Evolutionary conservation across 805 yeast species (phyloP).

Genomic region (Grigorovia yakushimaensis): DNA sequence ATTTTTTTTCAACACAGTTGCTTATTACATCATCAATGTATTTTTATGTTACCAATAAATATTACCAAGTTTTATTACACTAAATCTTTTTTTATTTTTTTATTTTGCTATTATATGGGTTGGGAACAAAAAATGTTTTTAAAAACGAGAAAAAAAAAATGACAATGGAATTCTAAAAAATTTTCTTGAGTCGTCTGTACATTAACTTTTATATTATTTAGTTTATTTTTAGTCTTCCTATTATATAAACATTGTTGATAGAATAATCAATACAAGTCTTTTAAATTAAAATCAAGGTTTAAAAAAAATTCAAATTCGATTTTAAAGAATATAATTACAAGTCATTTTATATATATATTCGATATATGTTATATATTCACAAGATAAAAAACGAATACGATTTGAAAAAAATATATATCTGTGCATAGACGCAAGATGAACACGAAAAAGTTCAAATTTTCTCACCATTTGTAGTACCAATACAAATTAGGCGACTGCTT

Average conservation of each 20-base stretch:
- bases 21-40: constrained; percentile 5
- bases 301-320: no score
- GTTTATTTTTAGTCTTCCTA: constrained; percentile 1
- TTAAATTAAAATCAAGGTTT: no score
- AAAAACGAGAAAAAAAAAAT: not conserved
- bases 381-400: no score
- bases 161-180: not conserved
- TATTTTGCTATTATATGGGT: not conserved
- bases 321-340: not conserved
- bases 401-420: not conserved
- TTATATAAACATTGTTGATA: constrained; percentile 10
- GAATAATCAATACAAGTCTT: constrained; percentile 8
- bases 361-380: not conserved
- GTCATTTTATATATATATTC: no score
- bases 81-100: not conserved
- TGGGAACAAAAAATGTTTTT: not conserved
- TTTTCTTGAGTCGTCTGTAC: not conserved
- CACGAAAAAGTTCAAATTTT: not conserved
- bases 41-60: not conserved
- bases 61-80: not conserved
- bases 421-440: no score
- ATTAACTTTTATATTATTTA: constrained; percentile 3
- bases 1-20: constrained; percentile 6
- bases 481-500: constrained; percentile 19
- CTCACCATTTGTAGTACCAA: constrained; percentile 26